Conservation (phyloP, 2,329 filamentous ascomycete genomes). For the Leptographium flavum region DNA sequence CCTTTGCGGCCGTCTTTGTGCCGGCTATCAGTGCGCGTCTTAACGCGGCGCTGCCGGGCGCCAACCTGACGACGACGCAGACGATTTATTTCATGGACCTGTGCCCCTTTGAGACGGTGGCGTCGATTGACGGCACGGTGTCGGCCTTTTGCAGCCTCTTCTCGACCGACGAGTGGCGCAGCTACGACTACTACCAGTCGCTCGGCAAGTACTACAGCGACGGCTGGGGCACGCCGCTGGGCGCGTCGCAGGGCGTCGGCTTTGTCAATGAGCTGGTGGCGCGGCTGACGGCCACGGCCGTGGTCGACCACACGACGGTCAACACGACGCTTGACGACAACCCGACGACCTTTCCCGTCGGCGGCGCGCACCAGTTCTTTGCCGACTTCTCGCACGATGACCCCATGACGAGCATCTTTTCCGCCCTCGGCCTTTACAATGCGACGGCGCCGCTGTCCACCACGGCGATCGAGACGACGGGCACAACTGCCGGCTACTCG, state of each 20-base stretch:
- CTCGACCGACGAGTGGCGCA: conserved; percentile 54
- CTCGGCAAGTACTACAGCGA: conserved; percentile 78
- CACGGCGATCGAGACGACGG: conserved; percentile 29
- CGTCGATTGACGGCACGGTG: conserved; percentile 36
- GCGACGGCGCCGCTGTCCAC: conserved; percentile 30
- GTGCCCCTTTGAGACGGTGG: conserved; percentile 71
- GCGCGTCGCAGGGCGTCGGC: conserved; percentile 73
- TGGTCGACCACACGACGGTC: conserved; percentile 58
- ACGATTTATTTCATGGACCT: conserved; percentile 72
- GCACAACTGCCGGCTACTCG: conserved; percentile 55
- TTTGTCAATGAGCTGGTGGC: conserved; percentile 81
- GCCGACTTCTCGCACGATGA: conserved; percentile 92
- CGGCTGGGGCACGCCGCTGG: conserved; percentile 61
- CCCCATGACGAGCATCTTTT: conserved; percentile 63
- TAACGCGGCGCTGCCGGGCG: conserved; percentile 53
- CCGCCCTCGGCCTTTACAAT: conserved; percentile 68
- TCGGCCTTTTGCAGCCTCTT: conserved; percentile 70
- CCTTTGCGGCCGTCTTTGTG: conserved; percentile 51
- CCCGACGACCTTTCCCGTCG: conserved; percentile 58
- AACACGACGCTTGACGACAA: conserved; percentile 64
- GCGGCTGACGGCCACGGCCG: conserved; percentile 54
- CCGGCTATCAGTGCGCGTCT: conserved; percentile 54
- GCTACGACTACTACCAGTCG: conserved; percentile 69
- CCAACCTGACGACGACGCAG: conserved; percentile 47
- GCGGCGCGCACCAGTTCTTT: conserved; percentile 51